Base-by-base conservation (phyloP, 306 rosid species). In the Lathyrus sativus region DNA sequence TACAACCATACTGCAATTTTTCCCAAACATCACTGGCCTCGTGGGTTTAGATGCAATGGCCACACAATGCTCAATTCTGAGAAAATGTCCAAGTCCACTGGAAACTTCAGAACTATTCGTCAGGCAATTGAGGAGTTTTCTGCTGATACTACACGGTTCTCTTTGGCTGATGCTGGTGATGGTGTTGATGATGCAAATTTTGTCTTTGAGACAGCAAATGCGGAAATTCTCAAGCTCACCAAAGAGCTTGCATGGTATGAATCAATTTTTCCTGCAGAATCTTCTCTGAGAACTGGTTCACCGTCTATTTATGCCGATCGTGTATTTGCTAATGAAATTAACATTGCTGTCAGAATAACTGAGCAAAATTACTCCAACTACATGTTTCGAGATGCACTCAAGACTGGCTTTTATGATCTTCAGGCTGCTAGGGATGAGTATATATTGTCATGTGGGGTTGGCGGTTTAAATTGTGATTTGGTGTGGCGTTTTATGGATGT, bases 361-460 rank as follows among this genome's bases (percentile, higher is more conserved):
- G 96, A 91, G 82, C 89, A 87, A 81, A 72, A 84, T 76, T 91
- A 87, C 74, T 78, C 68, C 66, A 85, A 81, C 56, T 91, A 79
- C 74, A 87, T 89, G 96, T 91, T 91, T 45, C 75, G 98, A 24
- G 98, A 89, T 73, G 98, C 95, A 55, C 89, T 91, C 13, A 91
- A 89, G 85, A 81, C 89, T 29, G 98, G 98, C 29, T 91, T 91
- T 83, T 87, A 85, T 78, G 96, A 87, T 76, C 95, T 91, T 69
- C 98, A 91, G 65, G 67, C 91, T 13, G 96, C 98, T 22, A 85
- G 96, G 81, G 98, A 91, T 41, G 96, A 91, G 82, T 91, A 91
- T 33, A 87, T 96, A 74, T 81, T 89, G 68, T 87, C 96, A 7
- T 91, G 95, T 73, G 95, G n/a, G n/a, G n/a, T n/a, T n/a, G n/a